These are phyloP conservation scores for Globisporangium acanthophoron DNA, from an alignment of 352 stramenopile genomes.

Conservation along the genomic window DNA sequence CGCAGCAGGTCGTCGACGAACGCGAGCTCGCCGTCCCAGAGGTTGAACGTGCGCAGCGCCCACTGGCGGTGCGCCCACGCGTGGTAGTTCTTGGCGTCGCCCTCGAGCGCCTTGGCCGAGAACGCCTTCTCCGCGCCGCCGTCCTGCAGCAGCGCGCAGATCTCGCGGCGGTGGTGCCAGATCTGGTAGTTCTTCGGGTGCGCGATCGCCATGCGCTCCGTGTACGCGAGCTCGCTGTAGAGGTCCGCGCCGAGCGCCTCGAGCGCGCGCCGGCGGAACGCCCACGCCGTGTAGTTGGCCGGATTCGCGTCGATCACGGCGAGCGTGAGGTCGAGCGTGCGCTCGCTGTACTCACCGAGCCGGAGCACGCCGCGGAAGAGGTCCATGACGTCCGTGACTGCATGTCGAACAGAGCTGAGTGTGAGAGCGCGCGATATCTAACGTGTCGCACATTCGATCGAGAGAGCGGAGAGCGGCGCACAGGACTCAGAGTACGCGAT, in stretches of 20 bases:
- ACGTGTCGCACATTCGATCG: too few relatives aligned
- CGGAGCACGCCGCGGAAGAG: conserved; percentile 93
- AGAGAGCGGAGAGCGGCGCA: conserved; percentile 20
- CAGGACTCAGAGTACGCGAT: conserved; percentile 71
- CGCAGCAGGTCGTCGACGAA: conserved; percentile 88
- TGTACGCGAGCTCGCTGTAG: conserved; percentile 61
- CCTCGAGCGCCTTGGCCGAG: conserved; percentile 85
- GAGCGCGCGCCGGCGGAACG: conserved; percentile 91
- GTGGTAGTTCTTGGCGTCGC: conserved; percentile 99
- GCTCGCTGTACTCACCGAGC: conserved; percentile 87
- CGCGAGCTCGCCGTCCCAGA: conserved; percentile 92
- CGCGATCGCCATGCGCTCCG: conserved; percentile 82
- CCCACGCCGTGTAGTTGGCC: conserved; percentile 99
- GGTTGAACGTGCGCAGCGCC: conserved; percentile 80
- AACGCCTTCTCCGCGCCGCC: conserved; percentile 90
- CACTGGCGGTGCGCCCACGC: conserved; percentile 97
- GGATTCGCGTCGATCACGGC: conserved; percentile 94
- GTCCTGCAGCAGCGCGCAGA: conserved; percentile 85
- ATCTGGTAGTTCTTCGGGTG: conserved; percentile 99
- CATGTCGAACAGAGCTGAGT: neutral
- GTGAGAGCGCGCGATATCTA: neutral
- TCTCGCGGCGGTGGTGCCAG: conserved; percentile 96
- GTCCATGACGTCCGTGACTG: conserved; percentile 89
- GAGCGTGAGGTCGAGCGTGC: conserved; percentile 89
- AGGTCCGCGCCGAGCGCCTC: conserved; percentile 69